These are phyloP conservation scores for Leucogyrophana mollusca DNA, from an alignment of 768 basidiomycete genomes.

Conservation along the genomic window DNA sequence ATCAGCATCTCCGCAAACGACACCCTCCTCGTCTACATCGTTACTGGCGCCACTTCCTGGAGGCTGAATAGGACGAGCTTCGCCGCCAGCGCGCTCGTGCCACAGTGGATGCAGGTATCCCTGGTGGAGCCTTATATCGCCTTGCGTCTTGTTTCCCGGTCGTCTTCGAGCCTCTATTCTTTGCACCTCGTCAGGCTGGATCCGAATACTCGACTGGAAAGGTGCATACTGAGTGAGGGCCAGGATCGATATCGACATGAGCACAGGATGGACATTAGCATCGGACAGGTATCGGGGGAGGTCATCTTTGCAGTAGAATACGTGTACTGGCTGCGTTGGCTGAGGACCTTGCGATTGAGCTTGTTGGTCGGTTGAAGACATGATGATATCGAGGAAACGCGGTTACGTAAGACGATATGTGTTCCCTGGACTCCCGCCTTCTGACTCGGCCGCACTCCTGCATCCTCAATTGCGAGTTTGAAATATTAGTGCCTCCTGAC, in stretches of 20 bases:
- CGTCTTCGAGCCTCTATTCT: slow-evolving; percentile 23
- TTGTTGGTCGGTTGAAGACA: slow-evolving; percentile 32
- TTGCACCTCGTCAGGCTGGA: too few relatives aligned
- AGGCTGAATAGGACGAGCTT: slow-evolving; percentile 19
- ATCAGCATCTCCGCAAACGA: slow-evolving; percentile 25
- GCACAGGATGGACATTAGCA: slow-evolving; percentile 13
- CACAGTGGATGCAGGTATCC: not conserved
- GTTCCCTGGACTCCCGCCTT: too few relatives aligned
- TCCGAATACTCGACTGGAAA: too few relatives aligned
- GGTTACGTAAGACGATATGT: too few relatives aligned
- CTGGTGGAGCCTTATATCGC: not conserved
- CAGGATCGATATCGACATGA: slow-evolving; percentile 23
- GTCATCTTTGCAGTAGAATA: slow-evolving; percentile 66
- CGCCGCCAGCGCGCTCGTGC: slow-evolving; percentile 7
- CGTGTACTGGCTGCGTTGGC: slow-evolving; percentile 46
- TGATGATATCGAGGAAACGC: too few relatives aligned
- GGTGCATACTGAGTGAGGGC: slow-evolving; percentile 17
- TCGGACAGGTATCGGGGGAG: too few relatives aligned
- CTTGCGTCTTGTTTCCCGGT: not conserved
- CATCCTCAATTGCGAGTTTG: slow-evolving; percentile 8
- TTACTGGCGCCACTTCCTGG: slow-evolving; percentile 19
- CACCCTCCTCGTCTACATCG: slow-evolving; percentile 19
- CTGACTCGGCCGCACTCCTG: too few relatives aligned
- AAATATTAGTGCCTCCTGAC: not conserved
- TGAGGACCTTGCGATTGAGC: slow-evolving; percentile 28